These are phyloP conservation scores for Parmelia sp. DNA, from an alignment of 495 filamentous ascomycete genomes.

Conservation along the genomic window DNA sequence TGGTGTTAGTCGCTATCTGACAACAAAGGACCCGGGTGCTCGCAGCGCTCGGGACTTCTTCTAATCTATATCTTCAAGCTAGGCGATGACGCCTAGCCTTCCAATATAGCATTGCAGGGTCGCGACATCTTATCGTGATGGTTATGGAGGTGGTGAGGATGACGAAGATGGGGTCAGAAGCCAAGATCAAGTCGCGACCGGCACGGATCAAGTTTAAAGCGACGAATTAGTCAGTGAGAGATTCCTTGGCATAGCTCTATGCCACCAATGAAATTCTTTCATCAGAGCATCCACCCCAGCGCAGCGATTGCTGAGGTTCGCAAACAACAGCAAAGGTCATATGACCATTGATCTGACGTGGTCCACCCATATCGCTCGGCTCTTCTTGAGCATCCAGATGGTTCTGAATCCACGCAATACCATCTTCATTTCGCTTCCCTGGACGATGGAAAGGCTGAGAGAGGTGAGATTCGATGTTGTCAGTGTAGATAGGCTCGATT, in stretches of 20 bases:
- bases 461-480: neutral
- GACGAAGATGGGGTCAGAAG: constrained; percentile 19
- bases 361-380: neutral
- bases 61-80: constrained; percentile 29
- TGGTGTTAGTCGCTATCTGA: constrained; percentile 4
- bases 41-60: constrained; percentile 19
- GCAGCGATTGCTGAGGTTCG: constrained; percentile 13
- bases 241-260: neutral
- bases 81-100: constrained; percentile 45
- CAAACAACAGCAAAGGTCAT: neutral
- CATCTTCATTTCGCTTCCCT: neutral
- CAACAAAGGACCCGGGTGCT: constrained; percentile 14
- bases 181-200: constrained; percentile 13
- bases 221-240: constrained; percentile 5
- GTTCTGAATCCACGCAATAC: neutral
- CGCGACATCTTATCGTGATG: constrained; percentile 29
- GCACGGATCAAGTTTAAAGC: constrained; percentile 4
- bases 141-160: constrained; percentile 17
- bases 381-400: neutral
- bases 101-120: constrained; percentile 21
- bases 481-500: neutral
- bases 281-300: neutral
- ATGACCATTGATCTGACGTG: neutral
- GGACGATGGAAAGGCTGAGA: neutral
- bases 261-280: constrained; percentile 5